Evolutionary conservation across 1,284 basidiomycete species (phyloP), one percentile per base, ranked within the genome.

Genomic region (Agaricales sp.): DNA sequence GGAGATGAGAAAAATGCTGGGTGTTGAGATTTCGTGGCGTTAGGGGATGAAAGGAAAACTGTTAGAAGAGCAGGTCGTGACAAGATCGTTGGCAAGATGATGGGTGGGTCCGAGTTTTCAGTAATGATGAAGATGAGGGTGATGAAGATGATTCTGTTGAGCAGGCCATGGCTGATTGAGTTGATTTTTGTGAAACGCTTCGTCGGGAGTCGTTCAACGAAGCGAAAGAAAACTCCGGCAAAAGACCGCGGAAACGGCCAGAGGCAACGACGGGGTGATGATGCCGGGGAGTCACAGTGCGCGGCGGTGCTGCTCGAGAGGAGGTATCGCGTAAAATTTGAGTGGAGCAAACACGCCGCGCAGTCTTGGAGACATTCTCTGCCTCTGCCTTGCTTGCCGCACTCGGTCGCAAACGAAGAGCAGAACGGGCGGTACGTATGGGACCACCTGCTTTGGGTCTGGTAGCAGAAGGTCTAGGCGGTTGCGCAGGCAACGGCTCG

Each of bases 401-500:
- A 4, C n/a, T 16, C 18, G 39, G 6, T 16, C 39, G 39, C 16
- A 41, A 16, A 18, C 39, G 39, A 6, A 41, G 19, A 16, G 39
- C 39, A 16, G 39, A 41, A 20, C 39, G 39, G 8, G 39, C 39
- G 8, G 39, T 41, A 4, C 39, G 39, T n/a, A 41, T 41, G 16
- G 39, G 39, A n/a, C 30, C 30, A 4, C n/a, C n/a, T 41, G 8
- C 19, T 30, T 30, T 30, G 26, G 6, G 26, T 14, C 26, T 30
- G n/a, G n/a, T n/a, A 35, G 30, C 30, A 8, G 8, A n/a, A n/a
- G 8, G 8, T 8, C n/a, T 35, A n/a, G 11, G 30, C 4, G 39
- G 39, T 41, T 8, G 39, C 16, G 39, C 16, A 16, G 39, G 16
- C 4, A 18, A 41, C 51, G 62, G 58, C 50, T 61, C 58, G 20